phyloP scores from a whole-genome alignment of 228 moss, liverwort and hornwort species.

The Sphagnum fallax region DNA sequence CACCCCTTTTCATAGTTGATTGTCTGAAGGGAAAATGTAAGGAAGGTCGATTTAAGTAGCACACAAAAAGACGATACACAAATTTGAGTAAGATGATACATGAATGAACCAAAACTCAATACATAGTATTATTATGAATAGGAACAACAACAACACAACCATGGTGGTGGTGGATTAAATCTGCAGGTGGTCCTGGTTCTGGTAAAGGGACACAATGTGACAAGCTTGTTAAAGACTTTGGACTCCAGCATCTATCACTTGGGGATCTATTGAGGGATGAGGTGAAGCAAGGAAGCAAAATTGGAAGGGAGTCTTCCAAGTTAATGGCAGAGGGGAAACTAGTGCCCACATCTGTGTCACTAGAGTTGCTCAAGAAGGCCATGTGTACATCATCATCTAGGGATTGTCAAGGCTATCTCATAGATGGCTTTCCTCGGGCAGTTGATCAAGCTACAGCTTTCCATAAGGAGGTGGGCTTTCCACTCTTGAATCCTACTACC shows the following conservation, averaged over 20 bases:
- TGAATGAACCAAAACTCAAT: too few species aligned
- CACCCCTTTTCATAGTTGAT: too few species aligned
- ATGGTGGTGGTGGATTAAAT: not conserved
- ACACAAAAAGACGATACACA: too few species aligned
- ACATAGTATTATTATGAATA: too few species aligned
- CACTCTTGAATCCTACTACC: not conserved
- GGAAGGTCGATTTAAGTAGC: too few species aligned
- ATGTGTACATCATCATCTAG: constrained; percentile 31
- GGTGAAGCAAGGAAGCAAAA: constrained; percentile 45
- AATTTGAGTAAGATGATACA: too few species aligned
- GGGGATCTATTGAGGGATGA: constrained; percentile 75
- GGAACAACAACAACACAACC: too few species aligned
- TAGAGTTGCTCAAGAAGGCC: constrained; percentile 53
- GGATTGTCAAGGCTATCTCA: constrained; percentile 42
- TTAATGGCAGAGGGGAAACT: constrained; percentile 84
- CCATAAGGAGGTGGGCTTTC: constrained; percentile 38
- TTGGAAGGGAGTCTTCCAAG: constrained; percentile 51
- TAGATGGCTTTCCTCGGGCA: constrained; percentile 88
- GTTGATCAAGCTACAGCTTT: constrained; percentile 76
- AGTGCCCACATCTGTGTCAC: constrained; percentile 66
- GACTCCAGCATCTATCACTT: constrained; percentile 64
- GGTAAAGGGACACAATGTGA: constrained; percentile 98
- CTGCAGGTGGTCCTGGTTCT: constrained; percentile 77
- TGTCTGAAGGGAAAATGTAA: too few species aligned
- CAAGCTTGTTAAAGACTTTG: constrained; percentile 67